Conservation (phyloP, 2,329 filamentous ascomycete species). For the Pseudocercospora vitis region DNA sequence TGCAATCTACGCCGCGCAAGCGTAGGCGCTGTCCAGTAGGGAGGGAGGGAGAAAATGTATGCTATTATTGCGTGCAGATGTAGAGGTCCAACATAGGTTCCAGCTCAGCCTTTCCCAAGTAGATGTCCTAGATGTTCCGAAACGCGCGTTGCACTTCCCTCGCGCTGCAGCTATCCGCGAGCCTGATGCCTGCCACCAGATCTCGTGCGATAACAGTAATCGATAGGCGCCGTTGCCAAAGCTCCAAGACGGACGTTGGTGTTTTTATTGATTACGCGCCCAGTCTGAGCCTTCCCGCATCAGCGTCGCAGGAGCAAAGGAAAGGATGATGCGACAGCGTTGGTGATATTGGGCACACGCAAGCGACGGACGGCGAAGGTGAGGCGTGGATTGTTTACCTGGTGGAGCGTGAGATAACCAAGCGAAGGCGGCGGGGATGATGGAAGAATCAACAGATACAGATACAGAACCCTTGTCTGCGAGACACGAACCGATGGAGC, state of each 20-base stretch:
- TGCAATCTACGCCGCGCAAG: constrained; percentile 16
- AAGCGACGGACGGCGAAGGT: too few relatives aligned
- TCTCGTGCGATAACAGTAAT: background rate
- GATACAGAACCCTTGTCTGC: background rate
- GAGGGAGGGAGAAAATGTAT: background rate
- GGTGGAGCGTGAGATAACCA: too few relatives aligned
- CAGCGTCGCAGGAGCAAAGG: background rate
- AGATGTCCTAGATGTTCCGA: background rate
- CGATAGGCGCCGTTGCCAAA: background rate
- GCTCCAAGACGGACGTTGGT: background rate
- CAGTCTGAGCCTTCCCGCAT: background rate
- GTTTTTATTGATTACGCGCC: background rate
- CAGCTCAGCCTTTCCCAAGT: background rate
- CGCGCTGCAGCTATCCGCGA: background rate
- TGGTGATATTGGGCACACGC: too few relatives aligned
- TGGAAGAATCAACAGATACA: background rate
- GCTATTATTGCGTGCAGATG: constrained; percentile 8
- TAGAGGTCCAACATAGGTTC: constrained; percentile 1
- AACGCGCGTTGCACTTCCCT: background rate
- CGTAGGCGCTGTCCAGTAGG: constrained; percentile 10
- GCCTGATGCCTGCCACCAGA: background rate
- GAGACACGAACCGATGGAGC: background rate
- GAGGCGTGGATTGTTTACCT: too few relatives aligned
- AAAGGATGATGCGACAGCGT: too few relatives aligned
- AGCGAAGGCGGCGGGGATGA: background rate